Conservation (phyloP, 2,329 filamentous ascomycete species). For the Penicillium sp. region DNA sequence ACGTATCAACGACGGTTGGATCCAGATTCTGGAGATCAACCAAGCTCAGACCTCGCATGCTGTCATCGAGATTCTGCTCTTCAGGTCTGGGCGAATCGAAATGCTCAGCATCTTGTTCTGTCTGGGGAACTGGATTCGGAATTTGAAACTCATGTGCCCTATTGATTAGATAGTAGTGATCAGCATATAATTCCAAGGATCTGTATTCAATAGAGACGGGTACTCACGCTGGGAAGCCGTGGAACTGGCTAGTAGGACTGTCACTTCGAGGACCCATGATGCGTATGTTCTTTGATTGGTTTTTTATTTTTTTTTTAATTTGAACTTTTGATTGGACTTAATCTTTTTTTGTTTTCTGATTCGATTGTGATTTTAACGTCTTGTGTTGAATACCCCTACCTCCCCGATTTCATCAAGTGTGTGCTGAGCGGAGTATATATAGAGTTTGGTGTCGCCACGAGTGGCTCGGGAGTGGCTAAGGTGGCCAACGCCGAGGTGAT, state of each 20-base stretch:
- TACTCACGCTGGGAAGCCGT: neutral
- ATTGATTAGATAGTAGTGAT: neutral
- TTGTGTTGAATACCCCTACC: conserved; percentile 1
- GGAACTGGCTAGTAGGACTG: neutral
- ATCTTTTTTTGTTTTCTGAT: neutral
- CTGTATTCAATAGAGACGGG: neutral
- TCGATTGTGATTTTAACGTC: conserved; percentile 1
- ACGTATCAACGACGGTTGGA: neutral
- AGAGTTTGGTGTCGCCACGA: neutral
- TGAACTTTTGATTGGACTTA: neutral
- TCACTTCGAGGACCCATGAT: neutral
- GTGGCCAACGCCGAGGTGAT: neutral
- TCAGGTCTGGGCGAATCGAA: neutral
- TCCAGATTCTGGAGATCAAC: neutral
- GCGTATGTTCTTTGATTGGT: neutral
- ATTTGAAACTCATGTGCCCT: neutral
- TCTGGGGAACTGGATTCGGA: neutral
- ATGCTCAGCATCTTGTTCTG: neutral
- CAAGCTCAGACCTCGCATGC: neutral
- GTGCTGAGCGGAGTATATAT: neutral
- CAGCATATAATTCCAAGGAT: neutral
- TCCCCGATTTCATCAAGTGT: neutral
- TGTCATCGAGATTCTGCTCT: neutral
- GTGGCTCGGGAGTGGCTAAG: neutral
- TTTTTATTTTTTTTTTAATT: neutral